Base-by-base conservation (phyloP, 257 asterid species). In the Orobanche coerulescens region DNA sequence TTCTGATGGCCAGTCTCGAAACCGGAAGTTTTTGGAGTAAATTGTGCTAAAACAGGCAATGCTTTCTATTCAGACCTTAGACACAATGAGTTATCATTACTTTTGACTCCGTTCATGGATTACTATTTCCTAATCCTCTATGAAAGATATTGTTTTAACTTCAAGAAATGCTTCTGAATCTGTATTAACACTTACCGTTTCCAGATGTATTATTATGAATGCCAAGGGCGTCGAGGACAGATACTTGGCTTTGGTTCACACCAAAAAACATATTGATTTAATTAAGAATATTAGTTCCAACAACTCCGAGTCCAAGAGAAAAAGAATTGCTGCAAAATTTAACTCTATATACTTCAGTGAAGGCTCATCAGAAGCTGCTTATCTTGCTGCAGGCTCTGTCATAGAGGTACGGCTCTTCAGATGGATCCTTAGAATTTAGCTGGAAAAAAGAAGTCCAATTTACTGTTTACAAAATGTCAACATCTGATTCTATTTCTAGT, bases 311-410 rank as follows among this genome's bases (percentile, higher is more conserved):
- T 55, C 78, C 9, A 68, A 28, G 72, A 82, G 95, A 64, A 72
- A 67, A 51, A 57, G 61, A 64, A 60, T 60, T 22, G 83, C 97
- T 43, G 66, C 73, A 16, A 77, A 73, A 11, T 88, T 73, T 54
- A 82, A 82, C 78, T 92, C 98, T 13, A 80, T 92, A 56, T 92
- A 92, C 83, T 86, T 92, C 82, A 92, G 81, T 40, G 80, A 79
- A 67, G 97, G 97, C 61, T 86, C 98, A 28, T 78, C 97, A 15
- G 86, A 86, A 68, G 87, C 98, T 34, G 98, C 98, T 67, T 80
- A 34, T 76, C 89, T 92, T 77, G 92, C 98, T 65, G 91, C 95
- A 19, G 98, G 98, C 39, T 88, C 95, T 40, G 95, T 86, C 28
- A 64, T 88, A 65, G 87, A 92, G 95, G 98, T 92, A 72, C 58